Evolutionary conservation across 805 yeast species (phyloP).

Genomic region (Nakazawaea anatomiae): DNA sequence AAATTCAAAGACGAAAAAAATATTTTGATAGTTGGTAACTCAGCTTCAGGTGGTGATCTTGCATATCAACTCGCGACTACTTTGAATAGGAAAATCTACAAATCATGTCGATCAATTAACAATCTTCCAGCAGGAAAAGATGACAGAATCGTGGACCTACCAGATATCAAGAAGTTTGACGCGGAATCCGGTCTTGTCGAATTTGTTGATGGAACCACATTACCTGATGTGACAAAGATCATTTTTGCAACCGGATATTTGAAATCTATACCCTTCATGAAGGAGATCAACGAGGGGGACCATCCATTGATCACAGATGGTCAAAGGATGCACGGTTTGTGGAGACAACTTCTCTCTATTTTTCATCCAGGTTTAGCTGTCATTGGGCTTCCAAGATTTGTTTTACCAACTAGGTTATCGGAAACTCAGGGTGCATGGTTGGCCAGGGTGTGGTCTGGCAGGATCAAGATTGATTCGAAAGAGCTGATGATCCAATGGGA

Average conservation of each 20-base stretch:
- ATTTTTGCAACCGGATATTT: constrained; percentile 73
- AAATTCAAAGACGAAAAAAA: constrained; percentile 30
- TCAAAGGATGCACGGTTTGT: constrained; percentile 42
- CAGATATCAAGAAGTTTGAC: constrained; percentile 36
- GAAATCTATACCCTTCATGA: constrained; percentile 54
- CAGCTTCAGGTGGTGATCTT: constrained; percentile 69
- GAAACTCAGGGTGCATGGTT: constrained; percentile 61
- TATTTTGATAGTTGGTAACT: constrained; percentile 70
- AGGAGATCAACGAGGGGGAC: constrained; percentile 18
- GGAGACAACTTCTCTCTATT: constrained; percentile 52
- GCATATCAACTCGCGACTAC: constrained; percentile 51
- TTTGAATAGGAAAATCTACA: constrained; percentile 35
- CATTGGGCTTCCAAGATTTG: constrained; percentile 55
- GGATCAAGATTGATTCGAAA: constrained; percentile 41
- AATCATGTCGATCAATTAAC: constrained; percentile 43
- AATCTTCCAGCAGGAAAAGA: constrained; percentile 37
- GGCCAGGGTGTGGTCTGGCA: constrained; percentile 55
- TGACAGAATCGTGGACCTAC: constrained; percentile 33
- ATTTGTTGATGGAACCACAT: constrained; percentile 41
- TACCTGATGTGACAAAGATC: constrained; percentile 44
- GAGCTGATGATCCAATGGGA: constrained; percentile 43
- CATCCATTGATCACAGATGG: constrained; percentile 40
- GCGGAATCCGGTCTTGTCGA: constrained; percentile 30
- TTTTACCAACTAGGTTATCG: constrained; percentile 56
- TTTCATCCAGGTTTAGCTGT: constrained; percentile 61